These are phyloP conservation scores for Chenopodium album DNA, from an alignment of 148 eudicot species.

Conservation along the genomic window DNA sequence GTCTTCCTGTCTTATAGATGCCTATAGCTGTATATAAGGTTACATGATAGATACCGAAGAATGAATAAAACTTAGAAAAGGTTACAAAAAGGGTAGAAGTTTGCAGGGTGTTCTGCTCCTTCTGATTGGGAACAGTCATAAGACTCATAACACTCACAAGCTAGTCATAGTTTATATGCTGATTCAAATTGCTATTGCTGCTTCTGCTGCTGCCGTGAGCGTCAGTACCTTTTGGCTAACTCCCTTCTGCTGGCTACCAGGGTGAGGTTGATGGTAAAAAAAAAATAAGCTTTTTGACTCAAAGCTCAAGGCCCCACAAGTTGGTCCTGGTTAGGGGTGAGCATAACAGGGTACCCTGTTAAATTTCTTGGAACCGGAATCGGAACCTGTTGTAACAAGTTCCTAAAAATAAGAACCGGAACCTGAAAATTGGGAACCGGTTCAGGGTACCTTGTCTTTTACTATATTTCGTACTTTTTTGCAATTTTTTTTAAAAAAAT, in stretches of 20 bases:
- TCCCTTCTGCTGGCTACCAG: not conserved
- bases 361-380: too few relatives aligned
- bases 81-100: not conserved
- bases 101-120: not conserved
- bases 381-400: too few relatives aligned
- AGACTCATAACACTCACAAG: too few relatives aligned
- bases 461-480: too few relatives aligned
- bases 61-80: not conserved
- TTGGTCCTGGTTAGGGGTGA: not conserved
- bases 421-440: too few relatives aligned
- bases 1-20: not conserved
- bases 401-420: too few relatives aligned
- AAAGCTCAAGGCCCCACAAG: too few relatives aligned
- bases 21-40: too few relatives aligned
- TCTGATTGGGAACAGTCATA: too few relatives aligned
- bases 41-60: not conserved
- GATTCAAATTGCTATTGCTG: conserved; percentile 2
- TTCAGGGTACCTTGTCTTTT: too few relatives aligned
- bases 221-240: not conserved
- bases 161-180: not conserved
- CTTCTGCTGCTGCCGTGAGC: not conserved
- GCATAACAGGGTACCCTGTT: too few relatives aligned
- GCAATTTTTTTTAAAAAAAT: too few relatives aligned
- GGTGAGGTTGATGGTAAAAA: not conserved
- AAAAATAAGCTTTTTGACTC: not conserved